Base-by-base conservation (phyloP, 495 filamentous ascomycete species). In the Lentithecium fluviatile region DNA sequence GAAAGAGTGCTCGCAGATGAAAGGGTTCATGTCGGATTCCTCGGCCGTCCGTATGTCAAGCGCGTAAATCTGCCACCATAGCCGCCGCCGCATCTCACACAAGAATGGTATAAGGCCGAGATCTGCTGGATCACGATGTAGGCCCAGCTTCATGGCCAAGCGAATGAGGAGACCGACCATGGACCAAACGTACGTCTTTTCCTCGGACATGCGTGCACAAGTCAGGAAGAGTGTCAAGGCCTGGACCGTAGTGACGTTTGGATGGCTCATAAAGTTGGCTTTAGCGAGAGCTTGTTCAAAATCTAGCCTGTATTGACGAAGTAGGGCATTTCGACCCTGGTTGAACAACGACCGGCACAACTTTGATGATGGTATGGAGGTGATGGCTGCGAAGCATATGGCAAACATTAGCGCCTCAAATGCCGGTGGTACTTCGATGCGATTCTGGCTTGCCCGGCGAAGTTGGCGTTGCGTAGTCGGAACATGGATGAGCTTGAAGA, bases 241-340 rank as follows among this genome's bases (percentile, higher is more conserved):
- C 49, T 83, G 80, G 6, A 83, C 60, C 7, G 82, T 56, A 40
- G 74, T 60, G 15, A 83, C 38, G 49, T 65, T 45, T 13, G 61
- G 62, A 37, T 36, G 19, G 29, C 59, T 66, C 12, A 84, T 74
- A 52, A 85, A 83, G 59, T 83, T 77, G 10, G 81, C 80, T 52
- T 74, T 77, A 10, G 81, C 80, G 50, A 85, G 71, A 2, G 80
- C 80, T 49, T 78, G 69, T 61, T 85, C 82, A 4, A 83, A 46
- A 0, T 79, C 81, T 6, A 78, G 67, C n/a, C 81, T 80, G 63
- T 80, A 85, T 49, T n/a, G n/a, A n/a, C n/a, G n/a, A n/a, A n/a
- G n/a, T n/a, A n/a, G n/a, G n/a, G n/a, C n/a, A n/a, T n/a, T n/a
- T n/a, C n/a, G n/a, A n/a, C n/a, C n/a, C n/a, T n/a, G n/a, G n/a